phyloP scores from a whole-genome alignment of 108 stramenopile genomes.

The Epithemia pelagica region DNA sequence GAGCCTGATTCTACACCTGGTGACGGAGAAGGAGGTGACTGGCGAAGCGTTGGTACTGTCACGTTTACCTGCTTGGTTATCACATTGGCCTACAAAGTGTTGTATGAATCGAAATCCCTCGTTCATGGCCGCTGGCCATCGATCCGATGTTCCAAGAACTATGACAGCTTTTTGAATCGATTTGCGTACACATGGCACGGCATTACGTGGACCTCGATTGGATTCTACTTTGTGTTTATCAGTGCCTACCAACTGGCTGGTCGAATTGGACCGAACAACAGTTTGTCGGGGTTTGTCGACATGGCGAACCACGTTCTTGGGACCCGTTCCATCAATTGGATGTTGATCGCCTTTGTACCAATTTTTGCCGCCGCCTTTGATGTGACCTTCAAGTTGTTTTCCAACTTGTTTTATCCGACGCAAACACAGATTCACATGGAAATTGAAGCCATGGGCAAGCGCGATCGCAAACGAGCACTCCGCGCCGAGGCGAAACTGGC shows the following conservation, averaged over 20 bases:
- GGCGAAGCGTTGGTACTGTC: slow-evolving; percentile 68
- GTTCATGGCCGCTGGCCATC: slow-evolving; percentile 66
- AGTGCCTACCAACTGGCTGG: slow-evolving; percentile 32
- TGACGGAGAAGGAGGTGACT: slow-evolving; percentile 73
- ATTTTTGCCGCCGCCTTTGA: slow-evolving; percentile 56
- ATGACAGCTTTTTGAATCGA: slow-evolving; percentile 57
- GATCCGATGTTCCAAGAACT: slow-evolving; percentile 44
- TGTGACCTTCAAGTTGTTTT: slow-evolving; percentile 68
- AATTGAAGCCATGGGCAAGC: slow-evolving; percentile 31
- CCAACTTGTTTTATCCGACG: slow-evolving; percentile 78
- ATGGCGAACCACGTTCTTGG: slow-evolving; percentile 54
- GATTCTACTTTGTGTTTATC: slow-evolving; percentile 59
- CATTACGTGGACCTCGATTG: slow-evolving; percentile 48
- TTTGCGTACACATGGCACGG: slow-evolving; percentile 70
- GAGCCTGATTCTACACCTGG: slow-evolving; percentile 40
- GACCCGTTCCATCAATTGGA: slow-evolving; percentile 58
- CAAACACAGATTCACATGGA: slow-evolving; percentile 85
- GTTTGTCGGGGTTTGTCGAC: slow-evolving; percentile 28
- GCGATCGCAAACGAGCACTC: not conserved
- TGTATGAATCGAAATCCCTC: slow-evolving; percentile 68
- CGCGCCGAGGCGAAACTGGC: slow-evolving; percentile 1
- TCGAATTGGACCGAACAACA: slow-evolving; percentile 2
- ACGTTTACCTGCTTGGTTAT: slow-evolving; percentile 61
- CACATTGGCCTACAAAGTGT: slow-evolving; percentile 63
- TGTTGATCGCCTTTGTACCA: slow-evolving; percentile 55